Evolutionary conservation across 2,329 filamentous ascomycete genomes (phyloP).

Genomic region (Trichoderma atroviride): DNA sequence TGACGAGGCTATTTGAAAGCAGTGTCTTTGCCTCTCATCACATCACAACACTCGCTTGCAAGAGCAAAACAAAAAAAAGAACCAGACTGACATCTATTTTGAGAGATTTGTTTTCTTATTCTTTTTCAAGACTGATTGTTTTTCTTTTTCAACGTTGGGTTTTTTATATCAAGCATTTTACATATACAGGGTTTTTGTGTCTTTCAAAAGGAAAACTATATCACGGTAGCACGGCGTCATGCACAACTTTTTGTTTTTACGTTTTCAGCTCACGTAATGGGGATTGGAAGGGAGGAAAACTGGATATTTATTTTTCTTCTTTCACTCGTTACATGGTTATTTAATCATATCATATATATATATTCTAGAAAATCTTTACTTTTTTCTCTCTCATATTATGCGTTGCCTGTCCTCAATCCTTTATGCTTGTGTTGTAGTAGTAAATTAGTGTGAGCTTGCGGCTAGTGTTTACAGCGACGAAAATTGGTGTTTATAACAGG

Average conservation of each 20-base stretch:
- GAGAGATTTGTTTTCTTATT: neutral
- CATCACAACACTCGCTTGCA: neutral
- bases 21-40: neutral
- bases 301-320: neutral
- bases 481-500: neutral
- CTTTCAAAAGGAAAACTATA: slow-evolving; percentile 21
- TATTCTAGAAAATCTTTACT: neutral
- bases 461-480: neutral
- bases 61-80: neutral
- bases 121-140: neutral
- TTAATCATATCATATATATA: slow-evolving; percentile 13
- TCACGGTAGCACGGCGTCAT: slow-evolving; percentile 22
- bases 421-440: neutral
- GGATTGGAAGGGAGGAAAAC: neutral
- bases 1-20: neutral
- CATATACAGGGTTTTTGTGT: slow-evolving; percentile 21
- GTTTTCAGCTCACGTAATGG: slow-evolving; percentile 10
- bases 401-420: neutral
- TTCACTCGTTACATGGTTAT: neutral
- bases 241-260: neutral
- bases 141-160: slow-evolving; percentile 3
- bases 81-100: slow-evolving; percentile 1
- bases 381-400: neutral
- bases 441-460: neutral
- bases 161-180: slow-evolving; percentile 6